Base-by-base conservation (phyloP, 2,329 filamentous ascomycete species). In the Colletotrichum sp. region DNA sequence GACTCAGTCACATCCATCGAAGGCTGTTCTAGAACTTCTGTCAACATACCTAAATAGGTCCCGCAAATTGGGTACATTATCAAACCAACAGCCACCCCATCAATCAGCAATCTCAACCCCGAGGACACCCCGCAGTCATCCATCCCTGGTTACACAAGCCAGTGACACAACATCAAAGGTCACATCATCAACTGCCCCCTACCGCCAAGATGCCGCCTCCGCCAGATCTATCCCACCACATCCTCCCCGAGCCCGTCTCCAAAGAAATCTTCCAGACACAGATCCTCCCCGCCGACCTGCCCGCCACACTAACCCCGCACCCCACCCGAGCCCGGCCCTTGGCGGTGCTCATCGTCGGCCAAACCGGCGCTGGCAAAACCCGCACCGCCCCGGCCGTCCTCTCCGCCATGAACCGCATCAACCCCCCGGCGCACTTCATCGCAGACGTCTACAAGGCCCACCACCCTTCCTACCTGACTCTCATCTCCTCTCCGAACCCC, bases 301-400 rank as follows among this genome's bases (percentile, higher is more conserved):
- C 80, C 69, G 36, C 68, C 59, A n/a, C 52, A 7, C 59, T 79
- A 26, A 55, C 44, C 21, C 66, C 73, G 63, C 76, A 73, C 24
- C 76, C 66, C 15, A 24, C 26, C 26, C 60, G 72, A n/a, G 9
- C 36, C 32, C 71, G 34, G 70, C 86, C 86, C 49, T 81, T 87
- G 16, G 87, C 85, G 39, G 79, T 89, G 62, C 81, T 89, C 24
- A 80, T 88, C 16, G 84, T 88, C 30, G 88, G 88, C 76, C 88
- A 89, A 78, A 89, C 88, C 7, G 88, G 88, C 79, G 86, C 88
- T 16, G 88, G 88, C 68, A 89, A 89, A 76, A 88, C 87, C 18
- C 84, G 84, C 71, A 83, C 86, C 2, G 85, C 87, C 13, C 87
- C 86, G 4, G 78, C 80, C 39, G 80, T 89, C 66, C 80, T 83